Base-by-base conservation (phyloP, 2,329 filamentous ascomycete species). In the Xylaria digitata region DNA sequence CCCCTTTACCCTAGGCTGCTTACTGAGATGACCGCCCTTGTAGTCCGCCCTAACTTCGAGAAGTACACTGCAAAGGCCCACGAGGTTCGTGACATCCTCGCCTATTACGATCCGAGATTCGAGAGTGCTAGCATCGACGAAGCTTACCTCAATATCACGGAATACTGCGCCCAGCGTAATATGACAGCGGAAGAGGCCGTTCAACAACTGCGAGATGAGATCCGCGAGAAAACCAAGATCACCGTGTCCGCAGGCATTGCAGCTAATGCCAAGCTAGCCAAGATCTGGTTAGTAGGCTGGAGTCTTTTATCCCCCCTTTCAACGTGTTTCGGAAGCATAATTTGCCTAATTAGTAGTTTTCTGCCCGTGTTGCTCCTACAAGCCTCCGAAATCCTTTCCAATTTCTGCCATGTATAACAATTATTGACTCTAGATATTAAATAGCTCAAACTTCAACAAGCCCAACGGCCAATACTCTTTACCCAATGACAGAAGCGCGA, bases 91-190 rank as follows among this genome's bases (percentile, higher is more conserved):
- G 87, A 90, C 48, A 88, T 99, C 1, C 82, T 99, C 17, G 90
- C 88, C 11, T 85, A 90, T n/a, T 99, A 98, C 75, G 96, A 99
- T 75, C 88, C 93, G 0, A 86, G 92, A 1, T 99, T 97, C 72
- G 93, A 98, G 78, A 96, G 92, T 73, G 93, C 95, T 0, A 97
- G 94, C 76, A 94, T 97, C 70, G 96, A 99, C 73, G 96, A 99
- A 78, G 96, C 96, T 0, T 99, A 97, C 76, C 83, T 99, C 32
- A 98, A 99, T 74, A 92, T 99, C 65, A 98, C 96, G 0, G 83
- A 90, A 57, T 98, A 97, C 76, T 97, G 95, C 75, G 73, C 81
- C 11, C 86, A 89, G 40, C 89, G 94, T 68, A 75, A 86, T 11
- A 84, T 95, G 76, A 83, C 80, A 0, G 90, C 95, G 0, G 89